Evolutionary conservation across 305 asterid genomes (phyloP).

Genomic region (Solanum hybrid): DNA sequence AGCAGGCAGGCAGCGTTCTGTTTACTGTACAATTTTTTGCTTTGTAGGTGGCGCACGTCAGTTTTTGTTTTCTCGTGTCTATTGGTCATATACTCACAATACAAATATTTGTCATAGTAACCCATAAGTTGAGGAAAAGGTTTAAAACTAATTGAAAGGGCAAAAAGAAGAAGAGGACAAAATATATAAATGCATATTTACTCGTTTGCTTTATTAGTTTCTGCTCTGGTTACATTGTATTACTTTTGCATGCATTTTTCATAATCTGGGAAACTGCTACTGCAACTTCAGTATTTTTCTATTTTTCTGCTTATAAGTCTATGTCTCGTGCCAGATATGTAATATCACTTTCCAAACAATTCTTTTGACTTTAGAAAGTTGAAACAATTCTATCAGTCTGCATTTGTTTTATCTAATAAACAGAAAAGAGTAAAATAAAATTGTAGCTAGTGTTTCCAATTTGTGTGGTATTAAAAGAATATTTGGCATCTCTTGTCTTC

Average conservation of each 20-base stretch:
- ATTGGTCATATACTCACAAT: not conserved
- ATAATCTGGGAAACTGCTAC: not conserved
- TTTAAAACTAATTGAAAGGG: not conserved
- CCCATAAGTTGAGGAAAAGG: not conserved
- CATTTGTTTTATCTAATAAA: not conserved
- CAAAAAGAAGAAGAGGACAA: not conserved
- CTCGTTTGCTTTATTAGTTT: not conserved
- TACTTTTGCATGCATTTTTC: not conserved
- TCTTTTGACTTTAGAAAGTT: not conserved
- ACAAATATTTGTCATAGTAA: not conserved
- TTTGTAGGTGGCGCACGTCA: conserved; percentile 19
- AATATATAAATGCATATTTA: not conserved
- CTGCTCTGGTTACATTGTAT: not conserved
- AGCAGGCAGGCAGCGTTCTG: not conserved
- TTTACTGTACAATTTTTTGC: conserved; percentile 2
- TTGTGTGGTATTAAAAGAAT: not conserved
- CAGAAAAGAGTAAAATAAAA: not conserved
- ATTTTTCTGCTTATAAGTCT: not conserved
- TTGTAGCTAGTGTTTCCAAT: not conserved
- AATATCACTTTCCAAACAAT: not conserved
- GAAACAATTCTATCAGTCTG: not conserved
- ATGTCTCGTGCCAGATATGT: not conserved
- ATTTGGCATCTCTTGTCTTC: not conserved
- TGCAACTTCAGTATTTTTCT: not conserved
- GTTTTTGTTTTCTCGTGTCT: conserved; percentile 12